These are phyloP conservation scores for Sporothrix schenckii DNA, from an alignment of 2,329 filamentous ascomycete species.

Conservation along the genomic window DNA sequence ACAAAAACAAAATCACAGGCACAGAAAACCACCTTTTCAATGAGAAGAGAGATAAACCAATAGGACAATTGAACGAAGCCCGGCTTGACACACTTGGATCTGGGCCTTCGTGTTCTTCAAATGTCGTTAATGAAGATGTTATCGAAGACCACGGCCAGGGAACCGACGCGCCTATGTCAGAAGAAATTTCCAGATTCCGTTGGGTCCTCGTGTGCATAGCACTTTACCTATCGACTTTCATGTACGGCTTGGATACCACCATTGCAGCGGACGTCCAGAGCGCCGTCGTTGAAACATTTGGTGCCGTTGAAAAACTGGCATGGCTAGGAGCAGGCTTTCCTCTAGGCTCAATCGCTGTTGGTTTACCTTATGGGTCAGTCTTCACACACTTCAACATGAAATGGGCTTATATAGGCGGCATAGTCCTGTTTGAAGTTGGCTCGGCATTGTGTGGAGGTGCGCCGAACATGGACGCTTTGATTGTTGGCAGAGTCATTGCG, in stretches of 20 bases:
- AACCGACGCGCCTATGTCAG: background rate
- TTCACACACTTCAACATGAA: conserved; percentile 51
- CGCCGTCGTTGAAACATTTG: conserved; percentile 44
- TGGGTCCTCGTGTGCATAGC: conserved; percentile 17
- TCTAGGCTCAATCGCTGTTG: conserved; percentile 45
- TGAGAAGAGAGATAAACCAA: background rate
- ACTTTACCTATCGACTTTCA: conserved; percentile 10
- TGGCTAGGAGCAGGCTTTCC: conserved; percentile 48
- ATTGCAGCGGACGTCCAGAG: conserved; percentile 49
- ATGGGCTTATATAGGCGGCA: conserved; percentile 40
- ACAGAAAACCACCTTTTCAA: background rate
- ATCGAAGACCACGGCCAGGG: background rate
- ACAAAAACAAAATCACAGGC: background rate
- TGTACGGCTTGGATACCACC: conserved; percentile 13
- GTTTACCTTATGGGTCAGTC: conserved; percentile 43
- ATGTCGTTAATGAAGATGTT: background rate
- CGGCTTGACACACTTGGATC: too few relatives aligned
- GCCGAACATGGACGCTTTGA: conserved; percentile 49
- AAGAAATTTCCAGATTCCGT: conserved; percentile 1
- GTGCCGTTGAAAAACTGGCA: conserved; percentile 44
- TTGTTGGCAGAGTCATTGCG: conserved; percentile 49
- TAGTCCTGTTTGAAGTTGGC: conserved; percentile 38
- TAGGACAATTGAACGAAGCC: too few relatives aligned
- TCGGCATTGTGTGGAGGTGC: conserved; percentile 47
- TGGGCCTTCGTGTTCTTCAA: background rate